Evolutionary conservation across 2,329 filamentous ascomycete genomes (phyloP).

Genomic region (Lecanoromycetidae sp.): DNA sequence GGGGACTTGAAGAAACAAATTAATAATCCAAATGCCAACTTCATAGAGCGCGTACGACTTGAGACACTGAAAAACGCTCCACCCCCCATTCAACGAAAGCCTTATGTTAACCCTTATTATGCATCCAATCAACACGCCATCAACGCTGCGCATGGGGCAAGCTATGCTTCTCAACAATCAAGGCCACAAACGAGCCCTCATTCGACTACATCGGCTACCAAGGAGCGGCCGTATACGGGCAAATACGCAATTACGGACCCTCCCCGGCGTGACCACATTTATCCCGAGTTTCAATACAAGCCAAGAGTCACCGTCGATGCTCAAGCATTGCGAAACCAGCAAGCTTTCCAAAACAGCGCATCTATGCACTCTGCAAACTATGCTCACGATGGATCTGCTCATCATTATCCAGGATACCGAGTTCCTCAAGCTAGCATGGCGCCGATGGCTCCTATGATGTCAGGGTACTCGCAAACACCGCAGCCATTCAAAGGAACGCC

Average conservation of each 20-base stretch:
- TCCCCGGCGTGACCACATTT: constrained; percentile 4
- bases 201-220: constrained; percentile 1
- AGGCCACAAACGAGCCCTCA: not conserved
- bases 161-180: not conserved
- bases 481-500: not conserved
- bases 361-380: constrained; percentile 4
- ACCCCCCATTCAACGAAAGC: constrained; percentile 4
- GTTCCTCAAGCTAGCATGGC: constrained; percentile 16
- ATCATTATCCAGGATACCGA: constrained; percentile 9
- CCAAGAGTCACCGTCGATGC: constrained; percentile 13
- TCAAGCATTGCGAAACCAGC: constrained; percentile 15
- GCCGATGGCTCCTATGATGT: constrained; percentile 14
- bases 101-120: constrained; percentile 13
- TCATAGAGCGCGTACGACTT: constrained; percentile 35
- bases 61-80: constrained; percentile 20
- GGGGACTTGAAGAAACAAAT: constrained; percentile 50
- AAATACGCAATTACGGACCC: constrained; percentile 18
- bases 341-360: constrained; percentile 6
- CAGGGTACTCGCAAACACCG: not conserved
- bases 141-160: constrained; percentile 10
- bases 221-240: constrained; percentile 17
- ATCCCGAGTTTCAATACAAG: constrained; percentile 7
- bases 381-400: not conserved
- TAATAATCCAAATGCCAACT: constrained; percentile 39
- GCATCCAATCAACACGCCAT: constrained; percentile 15